Evolutionary conservation across 2,329 filamentous ascomycete species (phyloP), one percentile per base, ranked within the genome.

Genomic region (Colletotrichum limetticola): DNA sequence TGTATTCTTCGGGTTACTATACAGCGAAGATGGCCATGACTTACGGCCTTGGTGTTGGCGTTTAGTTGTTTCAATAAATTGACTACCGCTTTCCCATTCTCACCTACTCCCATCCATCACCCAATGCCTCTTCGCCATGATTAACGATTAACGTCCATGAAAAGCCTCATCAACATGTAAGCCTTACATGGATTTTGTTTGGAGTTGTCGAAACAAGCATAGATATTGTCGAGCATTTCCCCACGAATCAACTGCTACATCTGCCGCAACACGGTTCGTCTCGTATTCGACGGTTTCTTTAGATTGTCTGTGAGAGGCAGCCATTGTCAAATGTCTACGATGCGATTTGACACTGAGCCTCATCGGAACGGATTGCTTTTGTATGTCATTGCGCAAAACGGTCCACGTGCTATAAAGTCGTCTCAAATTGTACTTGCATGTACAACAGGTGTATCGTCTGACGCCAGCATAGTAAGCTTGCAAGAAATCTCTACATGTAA

Each of bases 261-360:
- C 42, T n/a, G 37, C 42, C 42, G 8, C 19, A 6, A 16, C 1
- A n/a, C 8, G 7, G 16, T 49, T 49, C 6, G 19, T 46, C 19
- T 49, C 42, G 42, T 49, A 2, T 9, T 11, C 1, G 7, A 4
- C 11, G 7, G 7, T 2, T 19, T 49, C 19, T 3, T n/a, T n/a
- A 4, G 7, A 1, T n/a, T 0, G 16, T 49, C 16, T n/a, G 4
- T n/a, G 19, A 49, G 1, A 19, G 3, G 19, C 2, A 1, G 2
- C 37, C 5, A 16, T 9, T 8, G 6, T 4, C 7, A 49, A n/a
- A 1, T 4, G 19, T n/a, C 19, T 4, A 26, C 28, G n/a, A 24
- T 11, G 28, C 0, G 28, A n/a, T n/a, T 30, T n/a, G 26, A 32
- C n/a, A 11, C 55, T 3, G 16, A 30, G 55, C 30, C 7, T 32